phyloP scores from a whole-genome alignment of 495 filamentous ascomycete genomes.

The Astrocystis sublimbata region DNA sequence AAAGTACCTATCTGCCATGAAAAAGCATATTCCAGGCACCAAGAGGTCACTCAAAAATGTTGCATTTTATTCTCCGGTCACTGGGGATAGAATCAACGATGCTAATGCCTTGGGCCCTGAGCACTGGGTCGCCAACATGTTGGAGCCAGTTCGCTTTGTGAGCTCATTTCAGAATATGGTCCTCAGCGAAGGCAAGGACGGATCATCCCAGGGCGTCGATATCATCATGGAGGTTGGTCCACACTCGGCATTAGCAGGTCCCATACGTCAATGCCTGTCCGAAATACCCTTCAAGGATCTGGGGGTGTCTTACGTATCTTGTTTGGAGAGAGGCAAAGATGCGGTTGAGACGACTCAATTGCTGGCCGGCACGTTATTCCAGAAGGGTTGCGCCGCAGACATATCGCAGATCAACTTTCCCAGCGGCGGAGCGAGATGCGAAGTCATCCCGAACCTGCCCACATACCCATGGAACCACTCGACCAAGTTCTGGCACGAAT shows the following conservation, averaged over 20 bases:
- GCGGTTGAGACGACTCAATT: constrained; percentile 30
- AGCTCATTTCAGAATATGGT: constrained; percentile 38
- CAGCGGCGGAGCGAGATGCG: constrained; percentile 18
- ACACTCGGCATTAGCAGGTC: constrained; percentile 55
- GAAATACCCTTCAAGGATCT: constrained; percentile 31
- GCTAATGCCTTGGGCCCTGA: constrained; percentile 44
- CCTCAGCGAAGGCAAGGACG: constrained; percentile 28
- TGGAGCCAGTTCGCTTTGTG: constrained; percentile 43
- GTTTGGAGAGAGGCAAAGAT: constrained; percentile 34
- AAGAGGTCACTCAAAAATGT: constrained; percentile 30
- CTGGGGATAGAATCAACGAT: neutral
- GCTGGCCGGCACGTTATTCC: constrained; percentile 24
- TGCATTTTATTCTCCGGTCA: constrained; percentile 31
- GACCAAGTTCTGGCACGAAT: constrained; percentile 41
- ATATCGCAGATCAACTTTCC: constrained; percentile 19
- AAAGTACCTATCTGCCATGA: constrained; percentile 28
- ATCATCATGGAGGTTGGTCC: constrained; percentile 66
- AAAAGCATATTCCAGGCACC: no score
- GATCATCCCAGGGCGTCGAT: constrained; percentile 31
- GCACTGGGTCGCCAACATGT: constrained; percentile 48
- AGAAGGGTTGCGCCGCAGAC: constrained; percentile 30
- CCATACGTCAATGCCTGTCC: constrained; percentile 57
- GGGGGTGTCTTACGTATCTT: constrained; percentile 36
- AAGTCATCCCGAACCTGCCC: constrained; percentile 32
- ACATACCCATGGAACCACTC: constrained; percentile 45